Base-by-base conservation (phyloP, 2,329 filamentous ascomycete species). In the Mycogone perniciosa region DNA sequence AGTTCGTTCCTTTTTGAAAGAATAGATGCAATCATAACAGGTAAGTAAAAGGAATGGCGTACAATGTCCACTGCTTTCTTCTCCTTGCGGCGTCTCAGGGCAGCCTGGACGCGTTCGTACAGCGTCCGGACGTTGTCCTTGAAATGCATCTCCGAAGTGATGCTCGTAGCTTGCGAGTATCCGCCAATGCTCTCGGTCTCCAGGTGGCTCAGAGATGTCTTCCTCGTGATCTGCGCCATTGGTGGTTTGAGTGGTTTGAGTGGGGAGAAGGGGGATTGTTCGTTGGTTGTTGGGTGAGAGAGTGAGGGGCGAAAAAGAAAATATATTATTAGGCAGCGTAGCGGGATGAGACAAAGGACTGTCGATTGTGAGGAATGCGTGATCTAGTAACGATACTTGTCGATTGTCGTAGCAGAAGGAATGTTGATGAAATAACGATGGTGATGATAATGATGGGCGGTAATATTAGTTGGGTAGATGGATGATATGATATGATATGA, bases 1-100 rank as follows among this genome's bases (percentile, higher is more conserved):
- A n/a, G 20, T 29, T 46, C 6, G 20, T 20, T 20, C 20, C 20
- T 20, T 20, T 20, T 20, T 20, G 20, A 20, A 20, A 2, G 20
- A 20, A 20, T 20, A 20, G 20, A 20, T 20, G 2, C 20, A 3
- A 20, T 20, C 20, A 20, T 2, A 20, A 20, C 20, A 20, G 20
- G 20, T 3, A 20, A 20, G 29, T 20, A 13, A 33, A 46, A 41
- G 5, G 6, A 20, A 44, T 11, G 9, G 60, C 74, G 55, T 61
- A 79, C 76, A 62, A 80, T 80, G 47, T 75, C 67, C 10, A 74
- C 52, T n/a, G 59, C 62, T 20, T 64, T 63, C 60, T 73, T 72
- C 43, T 67, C 64, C 61, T 74, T 76, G 50, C 71, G 67, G 10
- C 65, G 62, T 20, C 20, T 20, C 44, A 74, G 59, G n/a, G 72